phyloP scores from a whole-genome alignment of 805 yeast genomes.

The Spathaspora passalidarum region DNA sequence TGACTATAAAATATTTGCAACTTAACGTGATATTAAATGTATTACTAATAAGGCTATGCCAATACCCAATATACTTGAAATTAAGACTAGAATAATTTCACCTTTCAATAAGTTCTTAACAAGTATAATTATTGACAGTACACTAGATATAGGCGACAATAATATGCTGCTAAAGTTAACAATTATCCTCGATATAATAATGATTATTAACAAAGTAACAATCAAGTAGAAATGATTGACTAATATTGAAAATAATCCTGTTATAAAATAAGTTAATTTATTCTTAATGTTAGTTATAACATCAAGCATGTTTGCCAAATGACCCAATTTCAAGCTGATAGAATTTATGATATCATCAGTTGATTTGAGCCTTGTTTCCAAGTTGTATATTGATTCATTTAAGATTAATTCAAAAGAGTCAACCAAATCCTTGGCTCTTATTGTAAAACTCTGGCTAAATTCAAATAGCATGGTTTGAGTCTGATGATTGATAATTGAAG shows the following conservation, averaged over 20 bases:
- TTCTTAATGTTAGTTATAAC: not conserved
- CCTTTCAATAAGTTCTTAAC: not conserved
- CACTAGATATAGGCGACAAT: not conserved
- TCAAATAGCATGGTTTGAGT: not conserved
- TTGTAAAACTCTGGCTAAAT: not conserved
- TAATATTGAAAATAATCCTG: not conserved
- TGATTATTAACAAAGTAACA: not conserved
- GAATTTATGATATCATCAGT: not conserved
- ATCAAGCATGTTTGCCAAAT: not conserved
- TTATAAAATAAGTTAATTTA: not conserved
- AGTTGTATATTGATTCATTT: slow-evolving; percentile 1
- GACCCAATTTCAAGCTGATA: slow-evolving; percentile 2
- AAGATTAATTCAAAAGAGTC: slow-evolving; percentile 4
- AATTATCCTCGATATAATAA: not conserved
- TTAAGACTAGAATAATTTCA: not conserved
- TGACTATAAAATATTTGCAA: too few species aligned
- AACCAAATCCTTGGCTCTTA: slow-evolving; percentile 2
- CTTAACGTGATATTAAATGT: not conserved
- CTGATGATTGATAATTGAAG: not conserved
- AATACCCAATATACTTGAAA: not conserved
- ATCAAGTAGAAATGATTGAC: not conserved
- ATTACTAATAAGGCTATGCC: not conserved
- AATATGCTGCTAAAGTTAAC: not conserved
- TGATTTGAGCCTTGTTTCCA: slow-evolving; percentile 3
- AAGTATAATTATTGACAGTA: not conserved